Evolutionary conservation across 176 grass and related monocot species (phyloP).

Genomic region (Miscanthus lutarioriparius): DNA sequence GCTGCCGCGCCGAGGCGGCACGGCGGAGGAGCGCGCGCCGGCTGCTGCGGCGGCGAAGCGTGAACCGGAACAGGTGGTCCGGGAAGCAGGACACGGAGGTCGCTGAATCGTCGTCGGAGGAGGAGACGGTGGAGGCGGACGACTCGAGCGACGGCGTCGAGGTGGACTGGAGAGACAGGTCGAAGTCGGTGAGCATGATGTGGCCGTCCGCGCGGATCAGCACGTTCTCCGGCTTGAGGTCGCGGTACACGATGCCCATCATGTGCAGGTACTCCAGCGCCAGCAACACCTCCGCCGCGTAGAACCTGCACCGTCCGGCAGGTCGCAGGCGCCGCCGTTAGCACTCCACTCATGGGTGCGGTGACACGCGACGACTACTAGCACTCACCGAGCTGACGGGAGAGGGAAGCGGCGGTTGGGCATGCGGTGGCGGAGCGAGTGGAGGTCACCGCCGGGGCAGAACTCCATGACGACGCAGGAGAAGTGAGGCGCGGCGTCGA

Average conservation of each 20-base stretch:
- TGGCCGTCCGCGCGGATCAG: slow-evolving; percentile 81
- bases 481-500: slow-evolving; percentile 67
- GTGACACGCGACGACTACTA: no score
- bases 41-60: no score
- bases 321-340: neutral
- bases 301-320: slow-evolving; percentile 50
- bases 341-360: neutral
- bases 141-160: slow-evolving; percentile 55
- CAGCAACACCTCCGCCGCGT: slow-evolving; percentile 86
- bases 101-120: no score
- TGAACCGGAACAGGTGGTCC: slow-evolving; percentile 26
- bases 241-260: slow-evolving; percentile 92
- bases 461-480: slow-evolving; percentile 90
- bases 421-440: slow-evolving; percentile 81
- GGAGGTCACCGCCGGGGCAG: slow-evolving; percentile 88
- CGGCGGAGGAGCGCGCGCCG: slow-evolving; percentile 6
- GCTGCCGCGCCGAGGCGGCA: neutral
- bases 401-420: slow-evolving; percentile 63
- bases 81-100: slow-evolving; percentile 56
- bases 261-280: slow-evolving; percentile 93
- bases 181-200: slow-evolving; percentile 99
- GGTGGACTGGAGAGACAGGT: slow-evolving; percentile 75
- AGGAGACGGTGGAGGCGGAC: neutral
- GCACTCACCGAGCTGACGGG: slow-evolving; percentile 44
- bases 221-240: slow-evolving; percentile 99